phyloP scores from a whole-genome alignment of 805 yeast genomes.

The Komagataella ulmi region DNA sequence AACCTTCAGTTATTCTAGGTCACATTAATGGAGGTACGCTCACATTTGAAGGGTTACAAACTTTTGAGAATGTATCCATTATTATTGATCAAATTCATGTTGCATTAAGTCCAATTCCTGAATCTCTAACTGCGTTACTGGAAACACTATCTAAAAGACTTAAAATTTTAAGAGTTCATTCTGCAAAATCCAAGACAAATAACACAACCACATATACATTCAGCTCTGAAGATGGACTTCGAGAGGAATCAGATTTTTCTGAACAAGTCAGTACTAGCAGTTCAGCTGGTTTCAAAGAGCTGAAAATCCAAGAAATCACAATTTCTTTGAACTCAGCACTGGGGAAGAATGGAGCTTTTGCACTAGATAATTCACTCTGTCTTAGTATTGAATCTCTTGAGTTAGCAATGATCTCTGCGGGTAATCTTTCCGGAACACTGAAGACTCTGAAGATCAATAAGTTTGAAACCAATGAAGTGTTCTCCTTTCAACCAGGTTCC shows the following conservation, averaged over 20 bases:
- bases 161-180: neutral
- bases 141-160: conserved; percentile 22
- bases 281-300: neutral
- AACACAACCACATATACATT: conserved; percentile 8
- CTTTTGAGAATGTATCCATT: conserved; percentile 21
- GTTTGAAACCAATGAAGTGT: neutral
- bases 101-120: conserved; percentile 30
- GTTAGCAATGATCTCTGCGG: neutral
- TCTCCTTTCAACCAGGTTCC: neutral
- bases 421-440: neutral
- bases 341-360: neutral
- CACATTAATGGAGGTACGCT: conserved; percentile 23
- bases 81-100: conserved; percentile 25
- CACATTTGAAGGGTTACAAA: conserved; percentile 33
- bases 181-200: conserved; percentile 19
- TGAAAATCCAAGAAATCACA: neutral
- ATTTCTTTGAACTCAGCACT: neutral
- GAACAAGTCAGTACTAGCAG: neutral
- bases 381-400: neutral
- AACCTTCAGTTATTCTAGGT: conserved; percentile 12
- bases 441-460: neutral
- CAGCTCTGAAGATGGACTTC: neutral
- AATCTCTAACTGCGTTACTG: conserved; percentile 21
- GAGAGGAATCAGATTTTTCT: neutral
- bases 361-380: neutral